Evolutionary conservation across 2,329 filamentous ascomycete species (phyloP), one percentile per base, ranked within the genome.

Genomic region (Nothophaeocryptopus gaeumannii): DNA sequence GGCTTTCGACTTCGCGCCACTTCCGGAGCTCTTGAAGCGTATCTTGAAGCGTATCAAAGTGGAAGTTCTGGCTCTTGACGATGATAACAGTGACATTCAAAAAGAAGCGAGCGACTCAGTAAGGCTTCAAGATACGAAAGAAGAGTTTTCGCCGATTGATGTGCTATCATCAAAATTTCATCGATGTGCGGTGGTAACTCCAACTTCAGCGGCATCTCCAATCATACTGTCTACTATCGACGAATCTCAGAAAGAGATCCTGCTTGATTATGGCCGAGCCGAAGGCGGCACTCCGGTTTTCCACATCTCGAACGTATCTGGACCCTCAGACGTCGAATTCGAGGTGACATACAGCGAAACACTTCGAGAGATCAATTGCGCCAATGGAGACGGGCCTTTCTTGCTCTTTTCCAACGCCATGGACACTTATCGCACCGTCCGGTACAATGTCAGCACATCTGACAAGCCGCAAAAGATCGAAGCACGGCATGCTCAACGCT

Each of bases 361-460:
- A 13, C 26, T 42, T 13, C 29, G 33, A 29, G 39, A 42, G 16
- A 13, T 42, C 12, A 15, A 29, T 5, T 31, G 33, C 16, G 29
- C 29, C 9, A 42, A 13, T 10, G 39, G 39, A 29, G 39, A 42
- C 15, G 39, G 39, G 2, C 39, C 39, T 3, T 42, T 42, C 26
- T 13, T 42, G 12, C 15, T 42, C 26, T 42, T 42, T 8, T 41
- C 39, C 30, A 41, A 41, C 11, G 39, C 39, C 13, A 41, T 41
- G 39, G 39, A 41, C 39, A 41, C n/a, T 8, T 41, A 41, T 13
- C 39, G 39, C n/a, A 14, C 12, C 20, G 16, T 15, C 2, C 30
- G 26, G 3, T 30, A 41, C 4, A 41, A 11, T 15, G 16, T 41
- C 20, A 32, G 32, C 5, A 8, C 39, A 14, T n/a, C 9, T 5